Evolutionary conservation across 164 flowering plant species (phyloP), one percentile per base, ranked within the genome.

Genomic region (Berberis vulgaris): DNA sequence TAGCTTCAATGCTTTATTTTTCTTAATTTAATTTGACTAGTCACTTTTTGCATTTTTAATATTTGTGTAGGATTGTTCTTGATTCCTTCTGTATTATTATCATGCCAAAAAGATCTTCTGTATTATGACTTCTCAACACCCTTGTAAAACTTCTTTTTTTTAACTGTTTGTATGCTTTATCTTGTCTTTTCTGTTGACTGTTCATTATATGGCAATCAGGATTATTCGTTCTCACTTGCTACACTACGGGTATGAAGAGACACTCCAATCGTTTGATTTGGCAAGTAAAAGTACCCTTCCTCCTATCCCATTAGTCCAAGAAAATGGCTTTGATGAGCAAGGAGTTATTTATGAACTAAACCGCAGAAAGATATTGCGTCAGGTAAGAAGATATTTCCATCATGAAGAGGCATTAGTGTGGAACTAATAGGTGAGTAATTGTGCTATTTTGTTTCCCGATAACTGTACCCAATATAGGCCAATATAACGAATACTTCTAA

Each of bases 231-330:
- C 96, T 41, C 91, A 95, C 79, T 78, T 95, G 65, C 77, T 80
- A 65, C 97, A 95, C 64, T 91, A 89, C 80, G 99, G 99, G 43
- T 95, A 91, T 69, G 87, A 91, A 75, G 97, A 89, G 54, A 95
- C 99, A 52, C 89, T 95, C 10, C 73, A 77, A 71, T 74, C 86
- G 49, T 82, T 89, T 74, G 96, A 95, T 56, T 26, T 74, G 72
- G 89, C 92, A 68, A 82, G 82, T 68, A 78, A 74, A 83, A 86
- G 76, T 66, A 80, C 87, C 7, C 75, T 80, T 12, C 89, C 92
- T 61, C 91, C 94, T 54, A 65, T 83, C 45, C 59, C 77, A 47
- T 50, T 79, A 62, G 76, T 77, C 61, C 84, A 73, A 68, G 89
- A 82, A 74, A 86, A 84, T 80, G 89, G 90, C 42, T 71, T 70